A percentile compares a stretch with the other conserved stretches of the same genome.
Conservation (phyloP, 202 grass and related monocot species). For the Bolboschoenoplectus hybrid region DNA sequence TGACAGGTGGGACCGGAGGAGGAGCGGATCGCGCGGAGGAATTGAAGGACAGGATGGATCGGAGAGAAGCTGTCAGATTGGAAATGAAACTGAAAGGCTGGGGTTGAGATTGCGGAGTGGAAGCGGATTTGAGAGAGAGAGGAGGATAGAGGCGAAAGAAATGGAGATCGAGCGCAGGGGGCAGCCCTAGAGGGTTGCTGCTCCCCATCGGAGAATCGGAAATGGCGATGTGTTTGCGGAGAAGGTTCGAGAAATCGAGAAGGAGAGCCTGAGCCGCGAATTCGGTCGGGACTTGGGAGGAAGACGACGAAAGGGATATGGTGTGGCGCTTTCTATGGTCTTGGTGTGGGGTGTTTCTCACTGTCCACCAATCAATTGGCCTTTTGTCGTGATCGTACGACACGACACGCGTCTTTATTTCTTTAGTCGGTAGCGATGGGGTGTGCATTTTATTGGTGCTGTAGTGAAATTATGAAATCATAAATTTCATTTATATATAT, state of each 20-base stretch:
- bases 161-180: conserved; percentile 43
- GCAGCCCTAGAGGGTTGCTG: neutral
- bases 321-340: neutral
- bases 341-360: neutral
- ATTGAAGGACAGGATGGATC: conserved; percentile 47
- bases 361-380: neutral
- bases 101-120: conserved; percentile 27
- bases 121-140: neutral
- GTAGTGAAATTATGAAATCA: no score
- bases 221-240: neutral
- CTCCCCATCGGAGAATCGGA: neutral
- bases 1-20: neutral
- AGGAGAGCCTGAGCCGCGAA: neutral
- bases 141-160: conserved; percentile 30
- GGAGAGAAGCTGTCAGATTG: conserved; percentile 35
- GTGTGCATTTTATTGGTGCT: no score
- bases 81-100: conserved; percentile 42
- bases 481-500: no score
- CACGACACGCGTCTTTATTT: no score
- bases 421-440: no score
- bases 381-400: no score
- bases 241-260: neutral
- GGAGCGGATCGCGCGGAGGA: neutral
- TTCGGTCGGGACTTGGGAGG: conserved; percentile 13
- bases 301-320: neutral